Percentiles rank a stretch among this genome's conserved stretches.
phyloP scores from a whole-genome alignment of 2,329 filamentous ascomycete species.

The Peltaster fructicola region DNA sequence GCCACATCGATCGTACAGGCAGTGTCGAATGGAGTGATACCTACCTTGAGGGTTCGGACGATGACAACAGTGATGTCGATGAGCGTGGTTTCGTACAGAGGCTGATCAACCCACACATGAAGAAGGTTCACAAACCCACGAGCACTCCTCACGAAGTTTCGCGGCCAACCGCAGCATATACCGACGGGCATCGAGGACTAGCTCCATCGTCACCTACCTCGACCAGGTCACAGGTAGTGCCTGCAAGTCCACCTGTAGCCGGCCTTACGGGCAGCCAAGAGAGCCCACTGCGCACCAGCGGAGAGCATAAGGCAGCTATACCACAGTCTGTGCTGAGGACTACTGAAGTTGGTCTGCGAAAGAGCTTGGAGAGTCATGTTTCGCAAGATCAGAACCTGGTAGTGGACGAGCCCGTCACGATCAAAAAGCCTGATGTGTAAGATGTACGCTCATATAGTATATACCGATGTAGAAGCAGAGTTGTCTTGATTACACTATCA shows the following conservation, averaged over 20 bases:
- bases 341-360: constrained; percentile 15
- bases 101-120: constrained; percentile 13
- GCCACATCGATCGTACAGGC: constrained; percentile 16
- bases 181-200: constrained; percentile 23
- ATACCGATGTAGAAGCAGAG: no score
- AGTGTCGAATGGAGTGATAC: constrained; percentile 32
- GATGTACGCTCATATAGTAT: no score
- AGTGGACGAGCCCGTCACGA: no score
- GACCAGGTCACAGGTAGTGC: constrained; percentile 4
- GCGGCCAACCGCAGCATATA: constrained; percentile 6
- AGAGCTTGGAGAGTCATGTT: constrained; percentile 16
- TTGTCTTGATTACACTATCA: no score
- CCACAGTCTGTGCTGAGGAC: constrained; percentile 7
- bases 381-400: not conserved
- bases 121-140: constrained; percentile 9
- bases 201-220: constrained; percentile 10
- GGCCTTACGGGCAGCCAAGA: constrained; percentile 1
- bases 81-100: constrained; percentile 14
- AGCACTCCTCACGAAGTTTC: constrained; percentile 4
- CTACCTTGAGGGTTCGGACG: constrained; percentile 29
- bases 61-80: constrained; percentile 27
- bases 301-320: constrained; percentile 6
- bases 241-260: constrained; percentile 4
- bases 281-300: no score
- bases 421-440: no score